These are phyloP conservation scores for Oryza glaberrima DNA, from an alignment of 176 grass and related monocot species.

Conservation along the genomic window DNA sequence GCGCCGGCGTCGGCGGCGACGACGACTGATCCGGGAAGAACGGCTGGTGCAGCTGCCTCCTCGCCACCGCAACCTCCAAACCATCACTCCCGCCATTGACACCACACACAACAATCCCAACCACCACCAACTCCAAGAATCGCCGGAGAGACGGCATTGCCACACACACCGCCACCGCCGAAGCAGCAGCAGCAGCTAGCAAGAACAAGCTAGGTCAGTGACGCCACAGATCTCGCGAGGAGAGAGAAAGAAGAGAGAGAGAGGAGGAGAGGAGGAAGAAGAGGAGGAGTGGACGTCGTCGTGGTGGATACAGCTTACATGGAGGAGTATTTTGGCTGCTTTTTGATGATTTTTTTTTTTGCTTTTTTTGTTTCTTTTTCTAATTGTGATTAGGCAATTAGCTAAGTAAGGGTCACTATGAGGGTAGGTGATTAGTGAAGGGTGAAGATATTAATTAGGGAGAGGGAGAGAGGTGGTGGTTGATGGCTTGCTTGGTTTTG, in stretches of 20 bases:
- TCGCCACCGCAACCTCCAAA: not conserved
- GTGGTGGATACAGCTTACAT: conserved; percentile 61
- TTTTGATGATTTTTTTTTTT: conserved; percentile 5
- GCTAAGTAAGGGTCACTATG: not conserved
- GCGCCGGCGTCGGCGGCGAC: conserved; percentile 16
- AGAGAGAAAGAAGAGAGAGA: conserved; percentile 23
- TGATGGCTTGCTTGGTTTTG: conserved; percentile 35
- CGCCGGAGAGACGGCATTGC: conserved; percentile 46
- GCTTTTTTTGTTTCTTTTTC: not conserved
- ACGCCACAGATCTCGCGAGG: conserved; percentile 15
- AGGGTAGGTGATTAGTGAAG: conserved; percentile 30
- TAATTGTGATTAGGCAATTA: not conserved
- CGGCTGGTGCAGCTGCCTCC: conserved; percentile 60
- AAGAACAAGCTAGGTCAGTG: not conserved
- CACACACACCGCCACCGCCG: not conserved
- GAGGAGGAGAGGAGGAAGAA: not conserved
- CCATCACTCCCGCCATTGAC: conserved; percentile 19
- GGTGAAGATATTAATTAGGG: conserved; percentile 26
- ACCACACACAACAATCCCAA: conserved; percentile 41
- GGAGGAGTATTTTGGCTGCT: conserved; percentile 44
- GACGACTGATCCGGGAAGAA: conserved; percentile 62
- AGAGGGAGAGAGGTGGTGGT: conserved; percentile 7
- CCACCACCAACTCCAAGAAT: conserved; percentile 13
- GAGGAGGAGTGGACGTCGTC: not conserved
- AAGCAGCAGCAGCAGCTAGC: conserved; percentile 39